Base-by-base conservation (phyloP, 1,284 basidiomycete genomes). In the Cutaneotrichosporon spelunceum region DNA sequence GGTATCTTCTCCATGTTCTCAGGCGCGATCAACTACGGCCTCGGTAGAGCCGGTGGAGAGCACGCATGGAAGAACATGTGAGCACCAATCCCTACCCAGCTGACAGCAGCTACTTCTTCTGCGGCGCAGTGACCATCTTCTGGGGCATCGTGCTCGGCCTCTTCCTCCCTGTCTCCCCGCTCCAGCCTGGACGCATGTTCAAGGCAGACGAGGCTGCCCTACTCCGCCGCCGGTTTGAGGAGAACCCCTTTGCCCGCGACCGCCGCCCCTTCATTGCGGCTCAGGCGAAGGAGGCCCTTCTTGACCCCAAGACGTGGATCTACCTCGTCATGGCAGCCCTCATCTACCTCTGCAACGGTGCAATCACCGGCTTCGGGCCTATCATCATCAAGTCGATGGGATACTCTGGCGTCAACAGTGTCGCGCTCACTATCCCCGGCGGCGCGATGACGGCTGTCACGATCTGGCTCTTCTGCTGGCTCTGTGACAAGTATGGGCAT, bases 11-110 rank as follows among this genome's bases (percentile, higher is more conserved):
- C 66, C 53, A 76, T 77, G 71, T 78, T 83, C 60, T 73, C 73
- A 2, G 80, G 82, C 10, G 68, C 81, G 21, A 73, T 83, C 68
- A 83, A 83, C 72, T 82, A 80, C 61, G 82, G 81, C 1, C 70
- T 83, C 3, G 81, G 80, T 0, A 75, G 77, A 11, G 72, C 72
- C 0, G 68, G 70, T 7, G 72, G 78, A 1, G 61, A 75, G 9
- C 72, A 78, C 21, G 75, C 80, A 0, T 83, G 82, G 82, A 82
- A 83, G 69, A 78, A 79, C 64, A 79, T 83, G 76, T 77, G 44
- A 45, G 57, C 47, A 42, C 0, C 19, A 26, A 11, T 27, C 33
- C 16, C 53, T 19, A 6, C n/a, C 16, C 19, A 19, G 4, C 42
- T 30, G 21, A 49, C 29, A 4, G 11, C 45, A 70, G 66, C 57